Evolutionary conservation across 1,284 basidiomycete species (phyloP), one percentile per base, ranked within the genome.

Genomic region (Puccinia triticina): DNA sequence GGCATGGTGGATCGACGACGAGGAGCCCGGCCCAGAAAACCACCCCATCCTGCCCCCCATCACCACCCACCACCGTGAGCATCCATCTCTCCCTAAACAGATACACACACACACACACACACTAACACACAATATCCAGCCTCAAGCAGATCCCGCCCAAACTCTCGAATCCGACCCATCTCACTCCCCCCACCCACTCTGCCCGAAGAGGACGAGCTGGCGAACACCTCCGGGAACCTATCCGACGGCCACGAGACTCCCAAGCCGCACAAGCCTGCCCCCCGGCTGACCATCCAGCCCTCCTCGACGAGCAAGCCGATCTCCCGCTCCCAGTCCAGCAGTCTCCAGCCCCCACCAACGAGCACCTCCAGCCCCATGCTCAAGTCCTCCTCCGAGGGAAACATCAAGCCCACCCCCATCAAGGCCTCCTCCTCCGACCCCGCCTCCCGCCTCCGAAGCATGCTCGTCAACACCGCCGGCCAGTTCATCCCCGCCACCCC

Each of bases 1-100:
- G 79, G 79, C 50, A 57, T 81, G 79, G 79, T 81, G 79, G 79
- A 74, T 66, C 29, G 79, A 81, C 40, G 79, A 81, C 14, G 71
- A 81, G 14, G 57, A 64, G 14, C 66, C 66, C 7, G 40, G 8
- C 57, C 7, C 21, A 5, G 26, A 40, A 11, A 37, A 67, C n/a
- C 32, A 23, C 46, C 55, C 37, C 29, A 46, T 79, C n/a, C 66
- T 66, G 11, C 46, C 75, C n/a, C 61, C 55, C 34, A 61, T 74
- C 46, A 10, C 14, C 21, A 4, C 7, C 29, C 10, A 16, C 50
- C 32, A 74, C 64, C 16, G 16, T 29, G 12, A 66, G 29, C 23
- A 66, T 18, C 23, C 50, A 53, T 53, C 14, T 64, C 61, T 32
- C 21, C 34, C 53, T 64, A 11, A 18, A 14, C 26, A 5, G 5